Evolutionary conservation across 805 yeast species (phyloP).

Genomic region (Cyberlindnera amylophila): DNA sequence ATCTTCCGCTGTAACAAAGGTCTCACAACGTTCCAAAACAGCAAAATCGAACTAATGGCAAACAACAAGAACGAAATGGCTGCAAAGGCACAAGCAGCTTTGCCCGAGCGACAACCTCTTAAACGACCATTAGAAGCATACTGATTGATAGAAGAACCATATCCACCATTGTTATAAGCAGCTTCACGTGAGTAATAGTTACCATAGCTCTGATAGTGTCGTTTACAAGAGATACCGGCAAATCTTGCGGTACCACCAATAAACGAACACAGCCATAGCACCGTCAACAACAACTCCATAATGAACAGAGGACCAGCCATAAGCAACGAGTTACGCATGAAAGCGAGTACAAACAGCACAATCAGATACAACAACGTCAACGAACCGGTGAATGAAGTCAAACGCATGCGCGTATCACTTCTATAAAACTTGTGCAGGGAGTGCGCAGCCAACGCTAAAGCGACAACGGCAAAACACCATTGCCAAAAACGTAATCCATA

Average conservation of each 20-base stretch:
- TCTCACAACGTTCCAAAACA: constrained; percentile 29
- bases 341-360: constrained; percentile 19
- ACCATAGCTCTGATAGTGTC: neutral
- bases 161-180: neutral
- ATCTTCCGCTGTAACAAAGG: constrained; percentile 7
- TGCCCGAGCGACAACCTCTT: constrained; percentile 15
- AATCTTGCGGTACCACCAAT: constrained; percentile 31
- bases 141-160: neutral
- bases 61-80: constrained; percentile 25
- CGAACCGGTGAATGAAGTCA: constrained; percentile 29
- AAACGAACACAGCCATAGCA: constrained; percentile 34
- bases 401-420: constrained; percentile 30
- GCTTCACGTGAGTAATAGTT: neutral
- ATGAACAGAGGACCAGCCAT: constrained; percentile 27
- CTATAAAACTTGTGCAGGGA: constrained; percentile 24
- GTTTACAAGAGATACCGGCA: constrained; percentile 28
- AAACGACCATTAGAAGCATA: constrained; percentile 1
- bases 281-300: constrained; percentile 27
- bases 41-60: constrained; percentile 22
- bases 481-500: constrained; percentile 24
- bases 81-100: constrained; percentile 17
- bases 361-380: constrained; percentile 30
- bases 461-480: constrained; percentile 27
- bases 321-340: constrained; percentile 21
- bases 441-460: constrained; percentile 29